Evolutionary conservation across 1,284 basidiomycete genomes (phyloP).

Genomic region (Trametes sp.): DNA sequence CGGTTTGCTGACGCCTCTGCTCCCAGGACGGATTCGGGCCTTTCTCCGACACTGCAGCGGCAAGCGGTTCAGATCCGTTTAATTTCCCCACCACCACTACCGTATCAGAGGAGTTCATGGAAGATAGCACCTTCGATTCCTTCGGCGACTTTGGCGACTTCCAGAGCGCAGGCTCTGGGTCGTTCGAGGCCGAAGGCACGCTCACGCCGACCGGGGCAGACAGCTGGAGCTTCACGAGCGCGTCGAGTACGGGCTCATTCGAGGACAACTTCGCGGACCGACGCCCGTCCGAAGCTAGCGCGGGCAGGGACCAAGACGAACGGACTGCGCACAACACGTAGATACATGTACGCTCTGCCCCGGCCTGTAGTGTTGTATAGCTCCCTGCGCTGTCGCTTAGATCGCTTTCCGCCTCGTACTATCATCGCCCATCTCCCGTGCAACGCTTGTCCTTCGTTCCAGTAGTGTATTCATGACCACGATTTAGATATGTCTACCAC

Average conservation of each 20-base stretch:
- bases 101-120: slow-evolving; percentile 60
- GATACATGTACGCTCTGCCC: slow-evolving; percentile 12
- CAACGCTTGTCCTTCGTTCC: slow-evolving; percentile 11
- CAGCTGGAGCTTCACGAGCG: slow-evolving; percentile 69
- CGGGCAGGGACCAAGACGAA: slow-evolving; percentile 32
- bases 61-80: slow-evolving; percentile 63
- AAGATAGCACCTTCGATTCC: slow-evolving; percentile 64
- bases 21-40: slow-evolving; percentile 60
- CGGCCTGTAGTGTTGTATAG: slow-evolving; percentile 20
- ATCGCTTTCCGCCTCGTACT: slow-evolving; percentile 10
- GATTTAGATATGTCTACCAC: slow-evolving; percentile 16
- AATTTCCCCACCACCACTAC: slow-evolving; percentile 63
- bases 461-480: slow-evolving; percentile 24
- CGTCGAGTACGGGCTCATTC: slow-evolving; percentile 47
- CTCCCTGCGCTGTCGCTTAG: slow-evolving; percentile 22
- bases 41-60: slow-evolving; percentile 69
- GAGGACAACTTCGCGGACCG: slow-evolving; percentile 33
- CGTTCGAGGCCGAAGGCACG: slow-evolving; percentile 54
- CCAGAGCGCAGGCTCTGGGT: slow-evolving; percentile 54
- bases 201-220: slow-evolving; percentile 66
- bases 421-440: neutral
- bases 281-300: slow-evolving; percentile 20
- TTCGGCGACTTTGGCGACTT: slow-evolving; percentile 86
- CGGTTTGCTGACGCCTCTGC: neutral
- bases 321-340: slow-evolving; percentile 40